These are phyloP conservation scores for Phialophora verrucosa DNA, from an alignment of 2,329 filamentous ascomycete genomes.

Conservation along the genomic window DNA sequence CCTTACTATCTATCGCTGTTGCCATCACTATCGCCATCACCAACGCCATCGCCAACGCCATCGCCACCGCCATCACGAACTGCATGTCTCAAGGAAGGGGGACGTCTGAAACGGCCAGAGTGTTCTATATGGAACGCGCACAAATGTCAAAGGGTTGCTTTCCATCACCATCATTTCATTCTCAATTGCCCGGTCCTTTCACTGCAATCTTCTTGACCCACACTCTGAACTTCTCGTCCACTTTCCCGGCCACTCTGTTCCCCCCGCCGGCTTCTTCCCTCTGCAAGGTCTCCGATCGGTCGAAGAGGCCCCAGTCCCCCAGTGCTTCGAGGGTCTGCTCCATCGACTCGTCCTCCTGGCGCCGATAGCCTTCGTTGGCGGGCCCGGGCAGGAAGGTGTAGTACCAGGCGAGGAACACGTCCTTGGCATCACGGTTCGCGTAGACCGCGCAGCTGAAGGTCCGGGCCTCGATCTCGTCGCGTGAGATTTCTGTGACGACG, in stretches of 20 bases:
- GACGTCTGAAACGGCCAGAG: not conserved
- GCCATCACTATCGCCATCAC: not conserved
- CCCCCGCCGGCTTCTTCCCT: not conserved
- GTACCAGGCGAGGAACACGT: slow-evolving; percentile 36
- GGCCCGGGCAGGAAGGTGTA: slow-evolving; percentile 29
- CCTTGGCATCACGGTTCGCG: slow-evolving; percentile 37
- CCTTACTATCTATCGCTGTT: not conserved
- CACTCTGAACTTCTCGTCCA: slow-evolving; percentile 34
- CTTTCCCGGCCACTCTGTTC: slow-evolving; percentile 5
- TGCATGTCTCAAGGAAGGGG: not conserved
- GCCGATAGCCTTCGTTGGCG: slow-evolving; percentile 33
- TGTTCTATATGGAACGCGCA: not conserved
- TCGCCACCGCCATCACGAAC: not conserved
- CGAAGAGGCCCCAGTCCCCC: slow-evolving; percentile 25
- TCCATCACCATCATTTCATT: not conserved
- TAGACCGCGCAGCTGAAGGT: slow-evolving; percentile 30
- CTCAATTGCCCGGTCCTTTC: slow-evolving; percentile 37
- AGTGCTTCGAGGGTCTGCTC: slow-evolving; percentile 28
- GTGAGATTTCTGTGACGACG: slow-evolving; percentile 15
- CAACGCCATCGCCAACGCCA: not conserved
- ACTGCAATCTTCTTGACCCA: slow-evolving; percentile 35
- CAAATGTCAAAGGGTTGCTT: not conserved
- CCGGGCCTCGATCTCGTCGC: slow-evolving; percentile 18
- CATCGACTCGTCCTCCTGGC: slow-evolving; percentile 31
- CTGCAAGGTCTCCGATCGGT: slow-evolving; percentile 28